Evolutionary conservation across 2,329 filamentous ascomycete species (phyloP).

Genomic region (Penicillium olsonii): DNA sequence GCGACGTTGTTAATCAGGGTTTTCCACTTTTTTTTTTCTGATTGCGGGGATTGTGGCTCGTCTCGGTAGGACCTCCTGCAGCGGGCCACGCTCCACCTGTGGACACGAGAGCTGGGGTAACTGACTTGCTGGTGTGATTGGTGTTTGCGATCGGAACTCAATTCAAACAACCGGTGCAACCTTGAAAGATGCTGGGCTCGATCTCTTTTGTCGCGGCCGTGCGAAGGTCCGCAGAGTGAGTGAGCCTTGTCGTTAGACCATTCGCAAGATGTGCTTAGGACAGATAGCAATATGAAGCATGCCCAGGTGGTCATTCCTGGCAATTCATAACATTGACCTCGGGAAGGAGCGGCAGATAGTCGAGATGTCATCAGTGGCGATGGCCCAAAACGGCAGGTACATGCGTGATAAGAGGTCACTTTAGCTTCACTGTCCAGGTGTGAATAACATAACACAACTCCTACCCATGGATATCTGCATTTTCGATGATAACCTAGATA

Average conservation of each 20-base stretch:
- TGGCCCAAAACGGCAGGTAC: constrained; percentile 19
- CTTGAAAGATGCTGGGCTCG: too few species aligned
- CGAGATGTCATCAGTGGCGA: constrained; percentile 15
- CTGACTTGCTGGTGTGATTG: not conserved
- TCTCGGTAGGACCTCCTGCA: constrained; percentile 34
- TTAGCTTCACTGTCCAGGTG: not conserved
- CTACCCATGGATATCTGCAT: too few species aligned
- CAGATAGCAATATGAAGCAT: too few species aligned
- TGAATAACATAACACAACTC: not conserved
- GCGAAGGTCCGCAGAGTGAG: too few species aligned
- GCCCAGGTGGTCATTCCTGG: too few species aligned
- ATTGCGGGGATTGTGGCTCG: constrained; percentile 17
- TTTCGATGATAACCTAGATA: not conserved
- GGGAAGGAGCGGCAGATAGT: too few species aligned
- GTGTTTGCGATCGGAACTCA: not conserved
- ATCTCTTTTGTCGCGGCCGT: not conserved
- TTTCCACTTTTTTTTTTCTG: not conserved
- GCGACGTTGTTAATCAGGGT: constrained; percentile 18
- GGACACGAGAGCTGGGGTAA: constrained; percentile 12
- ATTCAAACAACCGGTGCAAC: not conserved
- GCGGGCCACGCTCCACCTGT: constrained; percentile 19
- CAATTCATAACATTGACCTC: too few species aligned
- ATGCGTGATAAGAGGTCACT: constrained; percentile 23
- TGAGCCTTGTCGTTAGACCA: too few species aligned
- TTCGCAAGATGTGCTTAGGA: too few species aligned